phyloP scores from a whole-genome alignment of 495 filamentous ascomycete species.

The Terfezia claveryi region DNA sequence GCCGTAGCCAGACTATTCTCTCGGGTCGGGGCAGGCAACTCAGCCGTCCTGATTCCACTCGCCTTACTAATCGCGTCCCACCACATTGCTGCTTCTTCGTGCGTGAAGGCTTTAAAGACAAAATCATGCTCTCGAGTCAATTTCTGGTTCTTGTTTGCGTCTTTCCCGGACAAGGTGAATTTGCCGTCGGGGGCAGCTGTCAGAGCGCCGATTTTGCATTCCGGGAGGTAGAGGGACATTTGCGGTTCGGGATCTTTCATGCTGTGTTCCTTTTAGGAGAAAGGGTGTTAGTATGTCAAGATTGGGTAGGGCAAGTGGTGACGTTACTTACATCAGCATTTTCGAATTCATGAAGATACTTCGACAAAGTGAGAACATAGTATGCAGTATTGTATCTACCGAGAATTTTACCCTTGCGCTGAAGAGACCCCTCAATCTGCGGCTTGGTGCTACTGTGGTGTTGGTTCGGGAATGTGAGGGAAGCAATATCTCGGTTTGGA shows the following conservation, averaged over 20 bases:
- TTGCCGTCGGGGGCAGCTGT: conserved; percentile 39
- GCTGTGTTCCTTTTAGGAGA: not conserved
- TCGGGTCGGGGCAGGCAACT: not conserved
- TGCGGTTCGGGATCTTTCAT: conserved; percentile 57
- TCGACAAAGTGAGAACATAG: conserved; percentile 70
- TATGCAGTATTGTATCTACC: conserved; percentile 52
- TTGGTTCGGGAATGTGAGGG: conserved; percentile 71
- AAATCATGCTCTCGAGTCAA: conserved; percentile 41
- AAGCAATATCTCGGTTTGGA: conserved; percentile 44
- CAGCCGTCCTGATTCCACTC: not conserved
- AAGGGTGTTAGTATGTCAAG: not conserved
- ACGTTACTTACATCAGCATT: conserved; percentile 33
- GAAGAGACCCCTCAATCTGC: conserved; percentile 65
- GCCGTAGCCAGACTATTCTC: not conserved
- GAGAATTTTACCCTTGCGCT: conserved; percentile 64
- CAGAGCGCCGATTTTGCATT: conserved; percentile 51
- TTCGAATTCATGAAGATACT: conserved; percentile 87
- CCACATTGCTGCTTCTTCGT: conserved; percentile 3
- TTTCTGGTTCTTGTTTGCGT: conserved; percentile 38
- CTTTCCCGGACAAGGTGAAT: conserved; percentile 90
- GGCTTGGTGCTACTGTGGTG: conserved; percentile 57
- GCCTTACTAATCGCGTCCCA: not conserved
- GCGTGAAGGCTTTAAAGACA: conserved; percentile 31
- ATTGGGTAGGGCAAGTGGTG: not conserved
- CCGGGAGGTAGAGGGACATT: conserved; percentile 74